These are phyloP conservation scores for Glutinoglossum americanum DNA, from an alignment of 495 filamentous ascomycete species.

Conservation along the genomic window DNA sequence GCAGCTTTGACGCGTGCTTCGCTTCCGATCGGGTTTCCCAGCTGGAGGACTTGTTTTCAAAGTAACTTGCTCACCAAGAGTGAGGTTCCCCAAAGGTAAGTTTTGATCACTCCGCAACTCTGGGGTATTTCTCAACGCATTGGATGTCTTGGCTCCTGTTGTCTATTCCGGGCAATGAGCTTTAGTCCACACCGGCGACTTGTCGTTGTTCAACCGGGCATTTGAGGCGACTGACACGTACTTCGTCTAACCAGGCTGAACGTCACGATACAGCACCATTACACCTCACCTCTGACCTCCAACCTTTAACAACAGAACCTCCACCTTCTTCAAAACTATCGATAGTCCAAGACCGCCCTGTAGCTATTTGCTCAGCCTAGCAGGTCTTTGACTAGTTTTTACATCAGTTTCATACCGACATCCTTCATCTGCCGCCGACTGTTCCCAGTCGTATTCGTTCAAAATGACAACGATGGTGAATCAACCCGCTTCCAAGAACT, in stretches of 20 bases:
- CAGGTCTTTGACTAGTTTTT: neutral
- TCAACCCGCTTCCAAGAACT: conserved; percentile 1
- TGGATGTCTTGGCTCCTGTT: neutral
- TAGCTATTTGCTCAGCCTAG: neutral
- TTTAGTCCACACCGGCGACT: neutral
- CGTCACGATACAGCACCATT: neutral
- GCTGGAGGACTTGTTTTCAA: neutral
- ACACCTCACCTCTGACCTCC: neutral
- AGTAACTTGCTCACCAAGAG: neutral
- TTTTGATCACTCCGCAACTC: neutral
- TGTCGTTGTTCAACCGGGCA: neutral
- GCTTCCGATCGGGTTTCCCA: conserved; percentile 1
- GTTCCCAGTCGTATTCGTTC: neutral
- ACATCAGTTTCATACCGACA: neutral
- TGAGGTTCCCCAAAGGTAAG: neutral
- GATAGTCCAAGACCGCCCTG: neutral
- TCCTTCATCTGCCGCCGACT: neutral
- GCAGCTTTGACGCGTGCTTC: neutral
- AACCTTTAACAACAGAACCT: neutral
- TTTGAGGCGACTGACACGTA: conserved; percentile 1
- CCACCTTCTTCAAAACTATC: neutral
- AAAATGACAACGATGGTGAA: conserved; percentile 2
- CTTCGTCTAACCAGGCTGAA: conserved; percentile 1
- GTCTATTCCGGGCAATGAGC: neutral
- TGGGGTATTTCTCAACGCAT: neutral